These are phyloP conservation scores for Aspergillus unguis DNA, from an alignment of 2,329 filamentous ascomycete species.

Conservation along the genomic window DNA sequence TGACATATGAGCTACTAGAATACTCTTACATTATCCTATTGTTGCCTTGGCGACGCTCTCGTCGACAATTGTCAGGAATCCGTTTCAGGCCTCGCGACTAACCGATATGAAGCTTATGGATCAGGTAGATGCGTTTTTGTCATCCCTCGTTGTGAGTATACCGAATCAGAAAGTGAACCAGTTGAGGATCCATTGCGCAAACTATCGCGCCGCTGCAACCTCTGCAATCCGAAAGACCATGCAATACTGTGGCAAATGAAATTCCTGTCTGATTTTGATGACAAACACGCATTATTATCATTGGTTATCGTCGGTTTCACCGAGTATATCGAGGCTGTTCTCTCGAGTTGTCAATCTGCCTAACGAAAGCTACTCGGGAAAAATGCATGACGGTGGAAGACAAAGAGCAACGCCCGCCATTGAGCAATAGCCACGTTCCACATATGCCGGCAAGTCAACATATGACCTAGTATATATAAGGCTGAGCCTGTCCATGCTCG, in stretches of 20 bases:
- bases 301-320: neutral
- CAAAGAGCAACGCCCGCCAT: neutral
- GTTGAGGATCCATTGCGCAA: constrained; percentile 14
- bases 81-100: constrained; percentile 9
- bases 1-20: constrained; percentile 2
- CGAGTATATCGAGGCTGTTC: too few relatives aligned
- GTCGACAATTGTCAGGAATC: constrained; percentile 16
- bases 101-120: constrained; percentile 15
- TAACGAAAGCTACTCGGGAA: neutral
- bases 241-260: neutral
- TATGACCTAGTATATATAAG: neutral
- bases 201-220: constrained; percentile 16
- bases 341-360: too few relatives aligned
- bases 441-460: too few relatives aligned
- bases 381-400: neutral
- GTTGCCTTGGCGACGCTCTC: constrained; percentile 17
- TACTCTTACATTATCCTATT: constrained; percentile 17
- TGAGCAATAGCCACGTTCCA: too few relatives aligned
- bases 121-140: constrained; percentile 15
- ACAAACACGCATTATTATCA: neutral
- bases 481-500: neutral
- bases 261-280: neutral
- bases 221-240: constrained; percentile 5
- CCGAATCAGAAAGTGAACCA: constrained; percentile 11
- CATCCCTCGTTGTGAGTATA: constrained; percentile 5